These are phyloP conservation scores for Brasilioporus rufonigricans DNA, from an alignment of 768 basidiomycete genomes.

Conservation along the genomic window DNA sequence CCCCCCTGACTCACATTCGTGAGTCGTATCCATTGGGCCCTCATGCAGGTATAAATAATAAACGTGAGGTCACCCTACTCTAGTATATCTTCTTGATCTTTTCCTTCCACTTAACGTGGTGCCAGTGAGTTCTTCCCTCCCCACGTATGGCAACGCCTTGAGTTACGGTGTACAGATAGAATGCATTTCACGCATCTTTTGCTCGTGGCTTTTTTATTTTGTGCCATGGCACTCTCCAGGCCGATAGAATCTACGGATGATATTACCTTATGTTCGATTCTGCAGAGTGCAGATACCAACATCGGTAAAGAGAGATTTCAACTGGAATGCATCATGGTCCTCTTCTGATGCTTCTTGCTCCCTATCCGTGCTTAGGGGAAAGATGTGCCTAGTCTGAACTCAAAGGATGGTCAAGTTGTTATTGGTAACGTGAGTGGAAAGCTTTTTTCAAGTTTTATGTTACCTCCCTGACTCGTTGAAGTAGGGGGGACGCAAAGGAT, in stretches of 20 bases:
- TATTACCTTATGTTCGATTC: not conserved
- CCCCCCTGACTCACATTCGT: too few species aligned
- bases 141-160: too few species aligned
- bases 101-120: too few species aligned
- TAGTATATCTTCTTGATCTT: too few species aligned
- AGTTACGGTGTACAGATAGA: not conserved
- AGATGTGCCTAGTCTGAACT: not conserved
- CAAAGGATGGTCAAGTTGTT: not conserved
- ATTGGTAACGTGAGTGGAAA: not conserved
- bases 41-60: too few species aligned
- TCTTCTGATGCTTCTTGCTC: not conserved
- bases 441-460: not conserved
- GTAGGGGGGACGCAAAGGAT: not conserved
- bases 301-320: not conserved
- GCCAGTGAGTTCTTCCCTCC: too few species aligned
- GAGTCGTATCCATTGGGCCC: too few species aligned
- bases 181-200: not conserved
- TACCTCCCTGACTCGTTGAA: not conserved
- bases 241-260: not conserved
- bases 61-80: too few species aligned
- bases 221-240: not conserved
- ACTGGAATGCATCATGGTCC: not conserved
- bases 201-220: not conserved
- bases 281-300: not conserved
- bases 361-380: not conserved